phyloP scores from a whole-genome alignment of 441 rosid species.

The Aquilaria agallochum region DNA sequence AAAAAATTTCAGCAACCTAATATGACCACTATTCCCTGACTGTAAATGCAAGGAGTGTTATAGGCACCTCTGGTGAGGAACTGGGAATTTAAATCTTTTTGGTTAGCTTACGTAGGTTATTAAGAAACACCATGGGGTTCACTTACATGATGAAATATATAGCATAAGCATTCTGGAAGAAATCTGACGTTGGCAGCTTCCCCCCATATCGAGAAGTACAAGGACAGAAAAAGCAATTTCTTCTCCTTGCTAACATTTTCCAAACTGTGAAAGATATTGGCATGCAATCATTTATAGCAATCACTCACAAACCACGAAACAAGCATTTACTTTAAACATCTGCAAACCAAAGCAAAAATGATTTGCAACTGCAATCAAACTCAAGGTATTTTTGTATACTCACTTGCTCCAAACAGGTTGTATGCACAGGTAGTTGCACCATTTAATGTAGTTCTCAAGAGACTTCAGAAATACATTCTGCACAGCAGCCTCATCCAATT shows the following conservation, averaged over 20 bases:
- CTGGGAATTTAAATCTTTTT: too few species aligned
- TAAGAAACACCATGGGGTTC: conserved; percentile 4
- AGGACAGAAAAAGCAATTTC: conserved; percentile 71
- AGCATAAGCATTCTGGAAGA: conserved; percentile 99
- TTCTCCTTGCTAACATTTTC: conserved; percentile 80
- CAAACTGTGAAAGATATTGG: conserved; percentile 48
- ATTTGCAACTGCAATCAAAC: neutral
- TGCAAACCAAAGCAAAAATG: conserved; percentile 18
- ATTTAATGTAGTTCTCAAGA: conserved; percentile 84
- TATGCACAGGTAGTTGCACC: conserved; percentile 88
- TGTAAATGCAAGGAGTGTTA: neutral
- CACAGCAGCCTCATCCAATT: conserved; percentile 76
- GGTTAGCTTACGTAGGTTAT: neutral
- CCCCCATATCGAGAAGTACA: conserved; percentile 96
- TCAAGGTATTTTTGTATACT: conserved; percentile 11
- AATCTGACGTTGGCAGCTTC: conserved; percentile 95
- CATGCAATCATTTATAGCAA: conserved; percentile 1
- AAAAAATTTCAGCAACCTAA: conserved; percentile 3
- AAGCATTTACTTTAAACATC: conserved; percentile 13
- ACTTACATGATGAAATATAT: conserved; percentile 96
- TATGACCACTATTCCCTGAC: conserved; percentile 5
- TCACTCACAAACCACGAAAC: neutral
- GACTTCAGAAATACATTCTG: conserved; percentile 74
- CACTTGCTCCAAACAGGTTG: conserved; percentile 95
- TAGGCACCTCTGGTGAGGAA: neutral